Evolutionary conservation across 768 basidiomycete genomes (phyloP).

Genomic region (Panaeolus papilionaceus): DNA sequence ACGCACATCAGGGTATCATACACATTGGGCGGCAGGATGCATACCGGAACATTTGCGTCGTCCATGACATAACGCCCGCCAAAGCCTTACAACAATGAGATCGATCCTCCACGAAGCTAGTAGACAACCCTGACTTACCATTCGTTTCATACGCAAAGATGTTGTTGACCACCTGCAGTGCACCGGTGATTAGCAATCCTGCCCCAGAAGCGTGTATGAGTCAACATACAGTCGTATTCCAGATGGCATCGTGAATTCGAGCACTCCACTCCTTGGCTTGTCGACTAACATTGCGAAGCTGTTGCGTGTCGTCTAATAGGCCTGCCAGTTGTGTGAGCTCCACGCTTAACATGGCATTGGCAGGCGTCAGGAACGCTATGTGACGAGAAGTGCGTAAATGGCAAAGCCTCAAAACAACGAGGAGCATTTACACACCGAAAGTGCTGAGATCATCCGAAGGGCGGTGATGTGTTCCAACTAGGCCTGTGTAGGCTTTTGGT

Average conservation of each 20-base stretch:
- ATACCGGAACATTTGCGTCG: slow-evolving; percentile 83
- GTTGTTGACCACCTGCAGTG: slow-evolving; percentile 58
- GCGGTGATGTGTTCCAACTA: slow-evolving; percentile 78
- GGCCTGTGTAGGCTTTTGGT: slow-evolving; percentile 75
- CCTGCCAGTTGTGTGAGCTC: slow-evolving; percentile 67
- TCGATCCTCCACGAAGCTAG: neutral
- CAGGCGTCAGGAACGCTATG: slow-evolving; percentile 76
- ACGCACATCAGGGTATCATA: neutral
- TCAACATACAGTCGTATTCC: slow-evolving; percentile 59
- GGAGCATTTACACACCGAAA: slow-evolving; percentile 52
- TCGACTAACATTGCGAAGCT: slow-evolving; percentile 55
- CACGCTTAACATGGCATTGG: slow-evolving; percentile 84
- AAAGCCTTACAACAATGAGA: slow-evolving; percentile 47
- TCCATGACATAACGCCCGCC: slow-evolving; percentile 83
- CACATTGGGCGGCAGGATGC: neutral
- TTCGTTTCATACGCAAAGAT: slow-evolving; percentile 83
- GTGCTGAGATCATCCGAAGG: slow-evolving; percentile 78
- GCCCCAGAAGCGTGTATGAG: neutral
- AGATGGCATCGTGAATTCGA: slow-evolving; percentile 64
- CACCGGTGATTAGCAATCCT: neutral
- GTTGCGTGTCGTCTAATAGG: slow-evolving; percentile 57
- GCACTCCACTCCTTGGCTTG: slow-evolving; percentile 64
- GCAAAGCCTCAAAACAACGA: neutral
- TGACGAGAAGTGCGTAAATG: neutral
- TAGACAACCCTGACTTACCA: slow-evolving; percentile 41